phyloP scores from a whole-genome alignment of 352 stramenopile species.

The Globisporangium iwayamae region DNA sequence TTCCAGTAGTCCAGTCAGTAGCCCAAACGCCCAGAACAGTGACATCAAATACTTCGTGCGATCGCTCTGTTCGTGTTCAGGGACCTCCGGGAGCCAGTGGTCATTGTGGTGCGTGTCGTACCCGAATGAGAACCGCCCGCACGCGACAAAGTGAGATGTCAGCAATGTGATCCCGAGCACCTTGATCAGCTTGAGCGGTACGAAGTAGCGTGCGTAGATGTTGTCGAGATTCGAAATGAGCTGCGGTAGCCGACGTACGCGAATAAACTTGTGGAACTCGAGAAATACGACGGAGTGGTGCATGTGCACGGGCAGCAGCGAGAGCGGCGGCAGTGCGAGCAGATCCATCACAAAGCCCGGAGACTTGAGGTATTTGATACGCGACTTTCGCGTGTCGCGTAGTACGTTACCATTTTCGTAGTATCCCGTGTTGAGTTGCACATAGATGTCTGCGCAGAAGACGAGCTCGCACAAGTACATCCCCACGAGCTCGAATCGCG shows the following conservation, averaged over 20 bases:
- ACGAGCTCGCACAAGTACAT: conserved; percentile 57
- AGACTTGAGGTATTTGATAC: conserved; percentile 62
- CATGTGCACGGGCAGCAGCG: conserved; percentile 24
- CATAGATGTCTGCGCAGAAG: conserved; percentile 62
- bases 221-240: conserved; percentile 61
- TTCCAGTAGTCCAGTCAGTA: conserved; percentile 55
- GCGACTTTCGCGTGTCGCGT: conserved; percentile 48
- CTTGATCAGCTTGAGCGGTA: conserved; percentile 52
- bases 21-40: conserved; percentile 64
- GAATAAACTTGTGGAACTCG: conserved; percentile 58
- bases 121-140: conserved; percentile 45
- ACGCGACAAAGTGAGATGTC: conserved; percentile 54
- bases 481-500: conserved; percentile 24
- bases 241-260: conserved; percentile 40
- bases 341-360: conserved; percentile 48
- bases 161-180: conserved; percentile 46
- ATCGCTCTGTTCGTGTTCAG: conserved; percentile 10
- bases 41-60: conserved; percentile 45
- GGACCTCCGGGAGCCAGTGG: conserved; percentile 41
- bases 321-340: conserved; percentile 43
- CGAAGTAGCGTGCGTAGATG: conserved; percentile 62
- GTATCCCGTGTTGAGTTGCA: conserved; percentile 72
- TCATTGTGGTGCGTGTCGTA: conserved; percentile 36
- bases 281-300: conserved; percentile 24
- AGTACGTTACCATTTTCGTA: conserved; percentile 70